Percentiles rank a stretch among this genome's conserved stretches.
Conservation (phyloP, 768 basidiomycete species). For the Suillus fuscotomentosus region DNA sequence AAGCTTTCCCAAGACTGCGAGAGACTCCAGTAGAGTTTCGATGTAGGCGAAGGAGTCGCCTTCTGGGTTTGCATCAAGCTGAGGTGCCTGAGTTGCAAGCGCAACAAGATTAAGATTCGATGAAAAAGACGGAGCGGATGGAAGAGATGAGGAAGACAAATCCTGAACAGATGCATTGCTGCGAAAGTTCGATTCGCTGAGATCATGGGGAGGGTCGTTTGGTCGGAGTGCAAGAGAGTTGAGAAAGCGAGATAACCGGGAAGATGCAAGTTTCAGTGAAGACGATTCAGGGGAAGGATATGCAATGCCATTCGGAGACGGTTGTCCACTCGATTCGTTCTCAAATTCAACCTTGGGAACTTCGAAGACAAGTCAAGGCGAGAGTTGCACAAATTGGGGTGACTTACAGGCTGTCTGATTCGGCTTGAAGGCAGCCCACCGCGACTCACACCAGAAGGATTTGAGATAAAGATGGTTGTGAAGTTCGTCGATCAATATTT, state of each 20-base stretch:
- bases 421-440: conserved; percentile 83
- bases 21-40: conserved; percentile 89
- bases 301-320: conserved; percentile 20
- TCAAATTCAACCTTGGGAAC: conserved; percentile 71
- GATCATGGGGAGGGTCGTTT: conserved; percentile 75
- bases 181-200: conserved; percentile 41
- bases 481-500: conserved; percentile 92
- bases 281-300: conserved; percentile 31
- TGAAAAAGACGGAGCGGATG: conserved; percentile 18
- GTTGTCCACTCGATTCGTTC: conserved; percentile 34
- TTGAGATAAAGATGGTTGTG: conserved; percentile 98
- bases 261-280: conserved; percentile 40
- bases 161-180: conserved; percentile 20
- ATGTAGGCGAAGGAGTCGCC: conserved; percentile 91
- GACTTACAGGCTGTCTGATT: conserved; percentile 76
- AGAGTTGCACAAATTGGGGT: conserved; percentile 4
- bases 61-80: conserved; percentile 67
- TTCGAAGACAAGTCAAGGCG: conserved; percentile 25
- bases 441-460: conserved; percentile 91
- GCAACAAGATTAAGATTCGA: conserved; percentile 22
- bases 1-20: conserved; percentile 87
- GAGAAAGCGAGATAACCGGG: conserved; percentile 61
- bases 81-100: conserved; percentile 19
- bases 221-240: conserved; percentile 64
- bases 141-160: conserved; percentile 16